These are phyloP conservation scores for Solanum bulbocastanum DNA, from an alignment of 257 asterid genomes.

Conservation along the genomic window DNA sequence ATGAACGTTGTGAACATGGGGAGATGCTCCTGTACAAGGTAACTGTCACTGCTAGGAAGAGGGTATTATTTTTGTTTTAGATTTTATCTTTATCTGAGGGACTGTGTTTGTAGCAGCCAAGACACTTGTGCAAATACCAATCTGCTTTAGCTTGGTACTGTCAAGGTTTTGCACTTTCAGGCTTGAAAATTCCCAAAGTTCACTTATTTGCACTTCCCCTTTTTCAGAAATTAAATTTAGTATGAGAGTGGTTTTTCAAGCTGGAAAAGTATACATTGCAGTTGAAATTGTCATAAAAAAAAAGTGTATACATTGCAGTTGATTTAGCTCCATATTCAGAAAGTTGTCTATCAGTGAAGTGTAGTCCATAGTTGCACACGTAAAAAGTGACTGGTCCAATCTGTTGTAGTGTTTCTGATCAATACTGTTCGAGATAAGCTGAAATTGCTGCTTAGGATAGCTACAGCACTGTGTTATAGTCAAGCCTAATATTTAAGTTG, in stretches of 20 bases:
- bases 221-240: not conserved
- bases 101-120: not conserved
- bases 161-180: not conserved
- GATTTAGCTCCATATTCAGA: not conserved
- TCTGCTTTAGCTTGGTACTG: not conserved
- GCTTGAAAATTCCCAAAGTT: not conserved
- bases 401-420: not conserved
- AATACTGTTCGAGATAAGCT: not conserved
- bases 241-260: not conserved
- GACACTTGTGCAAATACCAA: not conserved
- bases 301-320: not conserved
- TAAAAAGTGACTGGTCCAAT: not conserved
- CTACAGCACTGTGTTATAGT: not conserved
- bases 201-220: not conserved
- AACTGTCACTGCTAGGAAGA: not conserved
- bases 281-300: not conserved
- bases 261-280: not conserved
- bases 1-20: conserved; percentile 91
- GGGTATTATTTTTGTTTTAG: not conserved
- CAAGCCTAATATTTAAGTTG: not conserved
- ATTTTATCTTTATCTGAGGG: not conserved
- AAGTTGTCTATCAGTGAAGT: not conserved
- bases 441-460: not conserved
- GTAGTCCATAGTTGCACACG: not conserved
- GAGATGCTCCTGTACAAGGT: conserved; percentile 99